A percentile compares a stretch with the other conserved stretches of the same genome.
Conservation (phyloP, 2,329 filamentous ascomycete genomes). For the Neofusicoccum ribis region DNA sequence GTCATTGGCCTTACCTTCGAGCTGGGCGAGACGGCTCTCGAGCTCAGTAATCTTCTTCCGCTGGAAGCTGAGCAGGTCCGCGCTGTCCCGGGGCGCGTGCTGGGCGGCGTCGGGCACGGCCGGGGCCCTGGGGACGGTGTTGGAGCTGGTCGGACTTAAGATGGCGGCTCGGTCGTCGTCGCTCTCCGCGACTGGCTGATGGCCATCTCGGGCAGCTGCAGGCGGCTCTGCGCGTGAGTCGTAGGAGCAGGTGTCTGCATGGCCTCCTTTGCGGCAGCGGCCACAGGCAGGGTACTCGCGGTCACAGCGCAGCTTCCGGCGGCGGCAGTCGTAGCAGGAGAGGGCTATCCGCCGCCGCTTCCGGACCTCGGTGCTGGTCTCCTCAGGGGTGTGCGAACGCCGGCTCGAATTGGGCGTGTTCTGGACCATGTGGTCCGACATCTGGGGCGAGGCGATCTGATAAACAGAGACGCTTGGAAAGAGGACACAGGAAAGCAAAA, state of each 20-base stretch:
- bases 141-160: constrained; percentile 18
- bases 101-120: not conserved
- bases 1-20: constrained; percentile 30
- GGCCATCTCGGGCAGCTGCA: not conserved
- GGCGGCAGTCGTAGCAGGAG: constrained; percentile 49
- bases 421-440: not conserved
- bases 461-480: not conserved
- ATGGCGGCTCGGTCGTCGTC: constrained; percentile 20
- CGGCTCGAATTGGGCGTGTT: constrained; percentile 17
- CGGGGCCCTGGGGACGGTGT: constrained; percentile 13
- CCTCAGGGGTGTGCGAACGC: constrained; percentile 11
- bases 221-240: constrained; percentile 32
- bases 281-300: constrained; percentile 46
- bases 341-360: constrained; percentile 47
- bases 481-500: not conserved
- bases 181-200: constrained; percentile 11
- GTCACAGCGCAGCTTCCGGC: constrained; percentile 51
- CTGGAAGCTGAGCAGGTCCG: constrained; percentile 27
- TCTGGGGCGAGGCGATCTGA: constrained; percentile 8
- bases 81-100: not conserved
- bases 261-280: constrained; percentile 45
- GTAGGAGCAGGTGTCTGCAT: constrained; percentile 45
- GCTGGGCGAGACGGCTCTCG: constrained; percentile 32
- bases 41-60: constrained; percentile 31
- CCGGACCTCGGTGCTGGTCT: constrained; percentile 19